Base-by-base conservation (phyloP, 306 rosid genomes). In the Erythrophleum fordii region DNA sequence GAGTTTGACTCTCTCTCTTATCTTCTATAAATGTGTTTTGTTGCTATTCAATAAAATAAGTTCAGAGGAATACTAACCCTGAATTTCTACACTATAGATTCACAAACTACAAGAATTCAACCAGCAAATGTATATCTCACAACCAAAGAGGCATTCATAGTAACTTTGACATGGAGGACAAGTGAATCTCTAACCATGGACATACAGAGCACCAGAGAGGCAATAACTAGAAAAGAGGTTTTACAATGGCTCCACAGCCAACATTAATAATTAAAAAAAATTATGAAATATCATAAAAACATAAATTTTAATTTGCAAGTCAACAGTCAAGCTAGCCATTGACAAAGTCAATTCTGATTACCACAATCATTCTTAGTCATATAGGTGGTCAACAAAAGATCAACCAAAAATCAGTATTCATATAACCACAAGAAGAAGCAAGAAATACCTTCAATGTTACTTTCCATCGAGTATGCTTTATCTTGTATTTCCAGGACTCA, bases 401-500 rank as follows among this genome's bases (percentile, higher is more conserved):
- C 52, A 29, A 18, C 56, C 29, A 76, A 79, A 77, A 77, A 46
- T 2, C 37, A 72, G 52, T 52, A 75, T 23, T 29, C 35, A 22
- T 53, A 53, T 9, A 41, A 61, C 78, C 72, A 9, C 55, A 58
- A 58, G 75, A 75, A 79, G 74, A 81, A 61, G 25, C 46, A 72
- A 78, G 80, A 42, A 73, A 79, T 77, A 95, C 98, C 99, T 95
- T 95, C 81, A 90, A 77, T 70, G 97, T 93, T 64, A 93, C 83
- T 86, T 83, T 90, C 97, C 96, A 95, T 76, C 93, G 92, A 81
- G 83, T 86, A 76, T 93, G 91, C 87, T 90, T 93, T 62, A 81
- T 84, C 77, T 83, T 95, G 91, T 90, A 95, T 83, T 90, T 93
- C 98, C 99, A 93, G 77, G 85, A 88, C 81, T 89, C 94, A 31